phyloP scores from a whole-genome alignment of 1,139 yeast species.

The Kluyveromyces marxianus region DNA sequence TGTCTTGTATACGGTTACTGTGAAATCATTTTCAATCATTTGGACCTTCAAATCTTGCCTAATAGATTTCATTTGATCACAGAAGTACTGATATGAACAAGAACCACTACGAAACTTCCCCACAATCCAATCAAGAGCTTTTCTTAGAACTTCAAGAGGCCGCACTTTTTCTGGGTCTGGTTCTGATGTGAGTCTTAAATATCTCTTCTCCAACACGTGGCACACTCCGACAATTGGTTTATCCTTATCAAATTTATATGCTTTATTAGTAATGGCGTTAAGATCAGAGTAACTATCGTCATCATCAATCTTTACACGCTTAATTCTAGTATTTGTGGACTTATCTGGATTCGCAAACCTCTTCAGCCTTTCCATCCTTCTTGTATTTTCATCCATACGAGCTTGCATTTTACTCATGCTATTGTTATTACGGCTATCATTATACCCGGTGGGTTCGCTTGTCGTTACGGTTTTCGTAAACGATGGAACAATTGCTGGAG shows the following conservation, averaged over 20 bases:
- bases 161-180: conserved; percentile 83
- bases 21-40: conserved; percentile 70
- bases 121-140: conserved; percentile 50
- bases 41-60: conserved; percentile 94
- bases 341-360: conserved; percentile 15
- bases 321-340: background rate
- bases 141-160: conserved; percentile 55
- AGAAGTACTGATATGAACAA: conserved; percentile 61
- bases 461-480: background rate
- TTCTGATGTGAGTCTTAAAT: conserved; percentile 79
- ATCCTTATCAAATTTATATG: conserved; percentile 28
- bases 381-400: conserved; percentile 15
- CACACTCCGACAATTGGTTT: conserved; percentile 57
- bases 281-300: conserved; percentile 27
- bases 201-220: conserved; percentile 62
- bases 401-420: no score
- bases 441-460: background rate
- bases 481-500: background rate
- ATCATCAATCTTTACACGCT: conserved; percentile 11
- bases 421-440: no score
- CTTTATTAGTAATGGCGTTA: conserved; percentile 28
- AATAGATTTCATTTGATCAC: conserved; percentile 85
- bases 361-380: conserved; percentile 25
- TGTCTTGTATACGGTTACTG: conserved; percentile 72
- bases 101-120: conserved; percentile 47